Evolutionary conservation across 768 basidiomycete genomes (phyloP).

Genomic region (Chiua virens): DNA sequence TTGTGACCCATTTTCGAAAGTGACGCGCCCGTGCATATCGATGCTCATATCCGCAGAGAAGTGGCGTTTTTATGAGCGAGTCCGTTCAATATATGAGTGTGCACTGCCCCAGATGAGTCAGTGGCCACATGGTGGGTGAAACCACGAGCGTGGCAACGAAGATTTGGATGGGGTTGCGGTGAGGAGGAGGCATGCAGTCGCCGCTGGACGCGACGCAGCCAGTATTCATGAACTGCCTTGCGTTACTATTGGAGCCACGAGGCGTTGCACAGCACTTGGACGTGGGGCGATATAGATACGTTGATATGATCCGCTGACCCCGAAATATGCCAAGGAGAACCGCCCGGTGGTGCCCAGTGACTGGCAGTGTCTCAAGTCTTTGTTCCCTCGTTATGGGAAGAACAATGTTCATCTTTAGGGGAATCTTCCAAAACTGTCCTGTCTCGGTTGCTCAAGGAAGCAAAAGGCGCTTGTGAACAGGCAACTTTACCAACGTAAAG

Average conservation of each 20-base stretch:
- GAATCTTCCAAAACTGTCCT: conserved; percentile 17
- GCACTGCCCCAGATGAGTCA: conserved; percentile 10
- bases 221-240: conserved; percentile 6
- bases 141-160: conserved; percentile 22
- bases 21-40: conserved; percentile 8
- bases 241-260: conserved; percentile 14
- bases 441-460: conserved; percentile 21
- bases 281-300: background rate
- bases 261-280: conserved; percentile 15
- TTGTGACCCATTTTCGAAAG: conserved; percentile 13
- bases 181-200: conserved; percentile 7
- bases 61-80: conserved; percentile 14
- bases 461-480: conserved; percentile 4
- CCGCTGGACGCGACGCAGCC: too few species aligned
- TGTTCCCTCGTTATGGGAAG: conserved; percentile 34
- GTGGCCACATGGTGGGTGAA: conserved; percentile 16
- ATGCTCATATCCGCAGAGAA: conserved; percentile 24
- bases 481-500: conserved; percentile 23
- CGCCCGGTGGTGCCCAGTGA: background rate
- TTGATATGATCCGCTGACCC: conserved; percentile 11
- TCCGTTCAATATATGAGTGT: conserved; percentile 10
- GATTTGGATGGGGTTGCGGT: conserved; percentile 15
- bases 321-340: conserved; percentile 9
- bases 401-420: conserved; percentile 25
- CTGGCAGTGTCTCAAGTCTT: conserved; percentile 28